These are phyloP conservation scores for Aspergillus sp. DNA, from an alignment of 2,329 filamentous ascomycete species.

Conservation along the genomic window DNA sequence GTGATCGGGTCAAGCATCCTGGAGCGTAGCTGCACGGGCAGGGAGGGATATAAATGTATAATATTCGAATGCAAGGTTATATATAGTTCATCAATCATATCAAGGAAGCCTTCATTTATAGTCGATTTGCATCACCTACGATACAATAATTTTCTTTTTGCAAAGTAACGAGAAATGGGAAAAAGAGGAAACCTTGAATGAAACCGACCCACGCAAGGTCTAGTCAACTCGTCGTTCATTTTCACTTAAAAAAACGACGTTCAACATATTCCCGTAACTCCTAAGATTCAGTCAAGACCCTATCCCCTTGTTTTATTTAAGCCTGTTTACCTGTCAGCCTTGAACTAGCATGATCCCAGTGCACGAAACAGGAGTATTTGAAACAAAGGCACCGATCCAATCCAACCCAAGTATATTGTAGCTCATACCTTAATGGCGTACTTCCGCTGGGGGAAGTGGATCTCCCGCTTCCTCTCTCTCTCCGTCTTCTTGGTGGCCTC, in stretches of 20 bases:
- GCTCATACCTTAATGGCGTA: conserved; percentile 91
- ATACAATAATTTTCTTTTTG: conserved; percentile 32
- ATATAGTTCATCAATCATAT: conserved; percentile 13
- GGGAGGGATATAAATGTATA: neutral
- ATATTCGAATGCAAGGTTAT: neutral
- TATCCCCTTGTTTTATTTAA: conserved; percentile 16
- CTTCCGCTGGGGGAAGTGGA: conserved; percentile 97
- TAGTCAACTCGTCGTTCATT: conserved; percentile 22
- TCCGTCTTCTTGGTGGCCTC: conserved; percentile 76
- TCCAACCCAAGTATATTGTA: conserved; percentile 2
- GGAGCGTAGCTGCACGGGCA: neutral
- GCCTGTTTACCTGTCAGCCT: conserved; percentile 15
- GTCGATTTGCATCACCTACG: conserved; percentile 35
- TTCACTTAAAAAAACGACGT: conserved; percentile 18
- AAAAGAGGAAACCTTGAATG: conserved; percentile 15
- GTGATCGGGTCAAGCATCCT: too few species aligned
- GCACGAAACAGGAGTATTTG: neutral
- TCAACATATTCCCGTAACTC: conserved; percentile 21
- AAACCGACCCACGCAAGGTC: conserved; percentile 24
- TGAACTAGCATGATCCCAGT: conserved; percentile 4
- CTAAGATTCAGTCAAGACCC: conserved; percentile 22
- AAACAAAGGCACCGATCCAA: neutral
- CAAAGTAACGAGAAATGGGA: neutral
- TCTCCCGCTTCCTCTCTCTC: conserved; percentile 93
- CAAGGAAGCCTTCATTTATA: conserved; percentile 29